phyloP scores from a whole-genome alignment of 257 asterid genomes.

The Solanum neorickii region DNA sequence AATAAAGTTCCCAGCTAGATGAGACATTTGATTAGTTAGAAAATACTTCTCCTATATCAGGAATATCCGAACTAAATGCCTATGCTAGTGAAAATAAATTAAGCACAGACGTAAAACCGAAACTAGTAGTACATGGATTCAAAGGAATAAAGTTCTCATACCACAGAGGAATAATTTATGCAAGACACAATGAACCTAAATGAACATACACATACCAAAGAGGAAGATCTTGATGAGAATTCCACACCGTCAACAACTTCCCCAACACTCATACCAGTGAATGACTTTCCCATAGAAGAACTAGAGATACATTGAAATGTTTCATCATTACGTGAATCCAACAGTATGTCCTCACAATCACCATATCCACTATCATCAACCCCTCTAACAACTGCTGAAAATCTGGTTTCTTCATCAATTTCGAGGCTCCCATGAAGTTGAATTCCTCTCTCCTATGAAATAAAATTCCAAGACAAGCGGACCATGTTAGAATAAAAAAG shows the following conservation, averaged over 20 bases:
- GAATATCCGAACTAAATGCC: not conserved
- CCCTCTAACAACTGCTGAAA: constrained; percentile 64
- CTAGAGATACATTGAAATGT: constrained; percentile 60
- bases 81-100: not conserved
- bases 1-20: not conserved
- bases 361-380: constrained; percentile 78
- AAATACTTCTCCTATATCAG: not conserved
- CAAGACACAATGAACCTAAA: not conserved
- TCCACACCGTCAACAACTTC: constrained; percentile 26
- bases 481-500: not conserved
- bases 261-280: constrained; percentile 15
- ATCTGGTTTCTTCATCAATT: constrained; percentile 85
- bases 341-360: constrained; percentile 52
- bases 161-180: not conserved
- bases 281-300: constrained; percentile 31
- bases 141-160: not conserved
- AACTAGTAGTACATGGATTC: not conserved
- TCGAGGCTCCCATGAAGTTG: constrained; percentile 54
- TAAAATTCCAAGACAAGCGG: constrained; percentile 3
- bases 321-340: constrained; percentile 67
- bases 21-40: not conserved
- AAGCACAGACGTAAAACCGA: not conserved
- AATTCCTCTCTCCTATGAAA: constrained; percentile 76
- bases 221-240: constrained; percentile 32
- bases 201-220: constrained; percentile 24